These are phyloP conservation scores for Globisporangium emineosum DNA, from an alignment of 352 stramenopile genomes.

Conservation along the genomic window DNA sequence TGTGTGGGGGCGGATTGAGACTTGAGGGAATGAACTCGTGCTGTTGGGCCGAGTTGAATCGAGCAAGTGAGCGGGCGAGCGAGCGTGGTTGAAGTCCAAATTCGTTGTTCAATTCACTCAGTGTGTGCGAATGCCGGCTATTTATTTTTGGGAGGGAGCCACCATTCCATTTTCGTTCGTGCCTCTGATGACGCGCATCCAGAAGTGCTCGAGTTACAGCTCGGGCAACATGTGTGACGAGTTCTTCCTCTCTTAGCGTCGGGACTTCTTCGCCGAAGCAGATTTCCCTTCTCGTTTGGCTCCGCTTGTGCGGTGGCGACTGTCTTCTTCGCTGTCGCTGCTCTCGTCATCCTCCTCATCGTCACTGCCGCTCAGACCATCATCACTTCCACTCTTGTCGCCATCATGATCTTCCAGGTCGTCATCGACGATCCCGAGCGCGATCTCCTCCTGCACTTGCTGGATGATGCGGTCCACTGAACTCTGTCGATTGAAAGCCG, in stretches of 20 bases:
- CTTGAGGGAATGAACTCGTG: not conserved
- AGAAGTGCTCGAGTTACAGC: not conserved
- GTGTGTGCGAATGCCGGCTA: not conserved
- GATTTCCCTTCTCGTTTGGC: not conserved
- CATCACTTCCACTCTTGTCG: constrained; percentile 15
- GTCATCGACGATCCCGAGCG: constrained; percentile 44
- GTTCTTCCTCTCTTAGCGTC: not conserved
- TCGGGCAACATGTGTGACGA: not conserved
- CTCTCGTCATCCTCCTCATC: not conserved
- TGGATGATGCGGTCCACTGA: constrained; percentile 49
- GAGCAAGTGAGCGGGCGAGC: not conserved
- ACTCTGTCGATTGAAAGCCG: constrained; percentile 14
- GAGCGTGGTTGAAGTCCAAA: not conserved
- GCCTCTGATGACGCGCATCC: not conserved
- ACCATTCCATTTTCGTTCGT: not conserved
- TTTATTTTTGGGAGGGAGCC: not conserved
- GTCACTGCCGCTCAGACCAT: constrained; percentile 9
- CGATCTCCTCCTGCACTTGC: constrained; percentile 59
- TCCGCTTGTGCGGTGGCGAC: not conserved
- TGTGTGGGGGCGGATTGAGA: not conserved
- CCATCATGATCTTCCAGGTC: constrained; percentile 20
- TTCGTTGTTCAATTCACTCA: not conserved
- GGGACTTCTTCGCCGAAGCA: not conserved
- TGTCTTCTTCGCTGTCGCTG: not conserved
- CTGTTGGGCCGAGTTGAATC: not conserved